Evolutionary conservation across 805 yeast species (phyloP).

Genomic region (Ogataea pignaliae): DNA sequence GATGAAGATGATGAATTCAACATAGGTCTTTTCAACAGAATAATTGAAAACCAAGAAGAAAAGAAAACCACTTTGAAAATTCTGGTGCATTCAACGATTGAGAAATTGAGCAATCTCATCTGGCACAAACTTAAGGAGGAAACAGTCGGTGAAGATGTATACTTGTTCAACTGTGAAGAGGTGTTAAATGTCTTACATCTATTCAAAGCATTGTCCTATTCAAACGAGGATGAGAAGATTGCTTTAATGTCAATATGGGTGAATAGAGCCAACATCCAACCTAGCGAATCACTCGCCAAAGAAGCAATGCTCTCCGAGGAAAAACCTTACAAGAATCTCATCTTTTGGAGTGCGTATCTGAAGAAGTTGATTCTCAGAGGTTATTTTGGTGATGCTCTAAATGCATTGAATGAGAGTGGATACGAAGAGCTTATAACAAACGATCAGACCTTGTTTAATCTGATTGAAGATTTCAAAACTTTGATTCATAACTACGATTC

Average conservation of each 20-base stretch:
- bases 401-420: slow-evolving; percentile 41
- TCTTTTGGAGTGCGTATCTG: slow-evolving; percentile 60
- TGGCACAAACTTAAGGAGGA: slow-evolving; percentile 21
- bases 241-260: slow-evolving; percentile 55
- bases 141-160: slow-evolving; percentile 12
- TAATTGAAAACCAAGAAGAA: slow-evolving; percentile 33
- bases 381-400: slow-evolving; percentile 48
- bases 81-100: slow-evolving; percentile 23
- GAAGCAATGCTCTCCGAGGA: slow-evolving; percentile 37
- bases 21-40: slow-evolving; percentile 27
- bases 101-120: slow-evolving; percentile 29
- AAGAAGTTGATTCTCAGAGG: slow-evolving; percentile 60
- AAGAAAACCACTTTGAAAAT: slow-evolving; percentile 33
- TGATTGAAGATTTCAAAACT: slow-evolving; percentile 38
- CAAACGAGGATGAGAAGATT: slow-evolving; percentile 38
- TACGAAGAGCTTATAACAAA: slow-evolving; percentile 34
- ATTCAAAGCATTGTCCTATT: slow-evolving; percentile 48
- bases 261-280: slow-evolving; percentile 65
- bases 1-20: slow-evolving; percentile 18
- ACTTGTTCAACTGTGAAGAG: slow-evolving; percentile 33
- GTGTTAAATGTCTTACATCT: slow-evolving; percentile 52
- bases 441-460: slow-evolving; percentile 28
- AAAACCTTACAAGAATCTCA: slow-evolving; percentile 42
- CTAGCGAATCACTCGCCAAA: slow-evolving; percentile 48
- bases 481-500: slow-evolving; percentile 38